Conservation (phyloP, 2,329 filamentous ascomycete species). For the Aspergillus aculeatinus region DNA sequence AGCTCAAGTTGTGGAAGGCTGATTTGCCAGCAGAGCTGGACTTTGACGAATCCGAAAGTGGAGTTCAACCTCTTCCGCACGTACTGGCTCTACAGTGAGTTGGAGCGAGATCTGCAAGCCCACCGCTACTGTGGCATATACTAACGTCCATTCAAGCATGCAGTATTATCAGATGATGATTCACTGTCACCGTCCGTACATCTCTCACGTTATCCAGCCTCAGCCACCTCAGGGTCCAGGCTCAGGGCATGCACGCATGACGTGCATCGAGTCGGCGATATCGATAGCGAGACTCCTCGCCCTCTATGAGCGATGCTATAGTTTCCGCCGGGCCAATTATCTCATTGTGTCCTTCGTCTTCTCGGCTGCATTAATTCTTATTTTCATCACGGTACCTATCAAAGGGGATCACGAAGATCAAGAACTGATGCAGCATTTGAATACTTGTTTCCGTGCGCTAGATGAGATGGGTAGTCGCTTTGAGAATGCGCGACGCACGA, state of each 20-base stretch:
- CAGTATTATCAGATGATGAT: constrained; percentile 48
- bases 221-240: constrained; percentile 45
- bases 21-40: neutral
- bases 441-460: constrained; percentile 44
- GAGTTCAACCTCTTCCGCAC: neutral
- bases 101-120: neutral
- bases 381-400: constrained; percentile 36
- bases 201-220: constrained; percentile 46
- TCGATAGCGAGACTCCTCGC: constrained; percentile 43
- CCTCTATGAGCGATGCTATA: constrained; percentile 44
- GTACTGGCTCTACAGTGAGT: constrained; percentile 4
- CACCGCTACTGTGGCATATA: neutral
- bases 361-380: constrained; percentile 44
- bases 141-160: constrained; percentile 28
- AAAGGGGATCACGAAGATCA: constrained; percentile 24
- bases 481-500: constrained; percentile 42
- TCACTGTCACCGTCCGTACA: constrained; percentile 46
- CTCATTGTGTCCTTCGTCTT: constrained; percentile 47
- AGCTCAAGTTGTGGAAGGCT: neutral
- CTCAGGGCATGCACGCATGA: constrained; percentile 44
- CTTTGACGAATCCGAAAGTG: neutral
- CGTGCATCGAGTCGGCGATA: constrained; percentile 44
- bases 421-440: constrained; percentile 39
- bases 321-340: constrained; percentile 46
- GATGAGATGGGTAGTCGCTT: constrained; percentile 44